Evolutionary conservation across 768 basidiomycete genomes (phyloP).

Genomic region (Russula sp.): DNA sequence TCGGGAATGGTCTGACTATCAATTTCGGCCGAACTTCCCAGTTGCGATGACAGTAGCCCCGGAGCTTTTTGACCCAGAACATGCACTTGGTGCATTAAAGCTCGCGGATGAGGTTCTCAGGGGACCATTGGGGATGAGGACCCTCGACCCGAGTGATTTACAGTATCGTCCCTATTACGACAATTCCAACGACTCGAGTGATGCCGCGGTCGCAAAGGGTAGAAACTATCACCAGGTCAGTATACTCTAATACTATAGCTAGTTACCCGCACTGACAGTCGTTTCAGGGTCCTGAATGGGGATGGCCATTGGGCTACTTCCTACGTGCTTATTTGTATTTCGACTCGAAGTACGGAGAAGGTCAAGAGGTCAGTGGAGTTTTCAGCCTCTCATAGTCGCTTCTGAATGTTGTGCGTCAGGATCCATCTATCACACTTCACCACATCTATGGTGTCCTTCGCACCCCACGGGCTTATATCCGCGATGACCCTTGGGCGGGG

Average conservation of each 20-base stretch:
- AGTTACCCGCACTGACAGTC: constrained; percentile 21
- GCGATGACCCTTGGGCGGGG: constrained; percentile 83
- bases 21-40: constrained; percentile 88
- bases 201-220: constrained; percentile 82
- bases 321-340: constrained; percentile 89
- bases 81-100: constrained; percentile 72
- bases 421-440: constrained; percentile 65
- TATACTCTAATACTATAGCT: constrained; percentile 9
- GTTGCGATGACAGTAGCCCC: constrained; percentile 97
- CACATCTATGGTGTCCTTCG: constrained; percentile 71
- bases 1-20: constrained; percentile 96
- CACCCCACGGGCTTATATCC: constrained; percentile 62
- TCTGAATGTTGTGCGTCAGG: constrained; percentile 35
- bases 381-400: background rate
- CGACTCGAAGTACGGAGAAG: constrained; percentile 59
- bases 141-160: constrained; percentile 77
- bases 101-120: constrained; percentile 76
- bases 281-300: constrained; percentile 82
- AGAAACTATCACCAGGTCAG: constrained; percentile 88
- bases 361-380: constrained; percentile 45
- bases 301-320: constrained; percentile 94
- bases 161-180: constrained; percentile 92
- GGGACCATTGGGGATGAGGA: constrained; percentile 95
- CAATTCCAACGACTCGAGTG: constrained; percentile 87
- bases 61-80: constrained; percentile 78